These are phyloP conservation scores for Chenopodium quinoa DNA, from an alignment of 148 eudicot species.

Conservation along the genomic window DNA sequence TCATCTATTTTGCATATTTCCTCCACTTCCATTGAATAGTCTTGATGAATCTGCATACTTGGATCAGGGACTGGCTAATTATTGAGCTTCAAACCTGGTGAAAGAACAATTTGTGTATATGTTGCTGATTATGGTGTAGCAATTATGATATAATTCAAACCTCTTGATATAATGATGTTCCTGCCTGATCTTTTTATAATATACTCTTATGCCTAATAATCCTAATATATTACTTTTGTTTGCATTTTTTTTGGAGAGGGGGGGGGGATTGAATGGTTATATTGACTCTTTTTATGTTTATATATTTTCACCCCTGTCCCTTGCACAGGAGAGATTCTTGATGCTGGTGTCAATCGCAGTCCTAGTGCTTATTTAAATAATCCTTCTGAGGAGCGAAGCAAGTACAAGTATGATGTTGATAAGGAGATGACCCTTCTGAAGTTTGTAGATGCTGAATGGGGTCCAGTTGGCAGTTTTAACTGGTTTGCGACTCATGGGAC, in stretches of 20 bases:
- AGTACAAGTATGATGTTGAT: conserved; percentile 82
- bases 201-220: not conserved
- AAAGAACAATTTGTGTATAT: not conserved
- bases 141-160: not conserved
- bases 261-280: not conserved
- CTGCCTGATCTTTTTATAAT: not conserved
- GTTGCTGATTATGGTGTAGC: not conserved
- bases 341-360: conserved; percentile 84
- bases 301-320: conserved; percentile 2
- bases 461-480: conserved; percentile 90
- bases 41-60: not conserved
- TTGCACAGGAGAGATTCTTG: conserved; percentile 75
- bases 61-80: not conserved
- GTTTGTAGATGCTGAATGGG: conserved; percentile 92
- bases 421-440: conserved; percentile 90
- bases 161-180: not conserved
- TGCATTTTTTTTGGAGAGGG: not conserved
- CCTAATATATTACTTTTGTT: not conserved
- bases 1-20: not conserved
- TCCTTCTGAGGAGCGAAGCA: conserved; percentile 73
- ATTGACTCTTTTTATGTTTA: not conserved
- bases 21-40: not conserved
- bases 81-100: not conserved
- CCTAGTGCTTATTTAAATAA: conserved; percentile 92
- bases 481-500: conserved; percentile 99